Evolutionary conservation across 2,329 filamentous ascomycete species (phyloP).

Genomic region (Microcyclospora tardicrescens): DNA sequence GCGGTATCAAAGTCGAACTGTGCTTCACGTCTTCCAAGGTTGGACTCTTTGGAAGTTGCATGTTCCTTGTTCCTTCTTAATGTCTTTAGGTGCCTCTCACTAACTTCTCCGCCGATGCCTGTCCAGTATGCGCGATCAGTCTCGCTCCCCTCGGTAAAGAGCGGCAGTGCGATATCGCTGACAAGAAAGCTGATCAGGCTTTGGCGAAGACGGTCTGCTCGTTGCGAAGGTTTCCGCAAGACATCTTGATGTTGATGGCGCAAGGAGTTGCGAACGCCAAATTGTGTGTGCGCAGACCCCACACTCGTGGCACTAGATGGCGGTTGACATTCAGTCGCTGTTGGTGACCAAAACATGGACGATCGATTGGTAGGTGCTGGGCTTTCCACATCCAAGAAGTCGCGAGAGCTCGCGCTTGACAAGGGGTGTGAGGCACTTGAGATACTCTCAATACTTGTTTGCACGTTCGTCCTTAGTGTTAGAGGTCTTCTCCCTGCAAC

Average conservation of each 20-base stretch:
- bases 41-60: not conserved
- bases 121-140: conserved; percentile 75
- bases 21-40: not conserved
- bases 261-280: no score
- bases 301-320: conserved; percentile 50
- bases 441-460: conserved; percentile 13
- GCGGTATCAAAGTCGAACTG: conserved; percentile 52
- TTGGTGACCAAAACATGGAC: conserved; percentile 75
- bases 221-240: conserved; percentile 3
- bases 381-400: conserved; percentile 57
- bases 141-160: conserved; percentile 82
- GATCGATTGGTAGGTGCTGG: conserved; percentile 62
- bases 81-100: conserved; percentile 11
- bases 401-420: conserved; percentile 33
- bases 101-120: conserved; percentile 37
- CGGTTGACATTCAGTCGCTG: conserved; percentile 53
- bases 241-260: no score
- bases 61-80: not conserved
- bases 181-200: conserved; percentile 71
- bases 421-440: conserved; percentile 16
- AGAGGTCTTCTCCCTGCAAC: conserved; percentile 8
- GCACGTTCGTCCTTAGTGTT: conserved; percentile 9
- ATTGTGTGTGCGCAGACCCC: conserved; percentile 25
- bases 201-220: conserved; percentile 30
- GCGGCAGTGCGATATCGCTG: conserved; percentile 75